A percentile compares a stretch with the other conserved stretches of the same genome.
These are phyloP conservation scores for Daldinia childiae DNA, from an alignment of 495 filamentous ascomycete genomes.

Conservation along the genomic window DNA sequence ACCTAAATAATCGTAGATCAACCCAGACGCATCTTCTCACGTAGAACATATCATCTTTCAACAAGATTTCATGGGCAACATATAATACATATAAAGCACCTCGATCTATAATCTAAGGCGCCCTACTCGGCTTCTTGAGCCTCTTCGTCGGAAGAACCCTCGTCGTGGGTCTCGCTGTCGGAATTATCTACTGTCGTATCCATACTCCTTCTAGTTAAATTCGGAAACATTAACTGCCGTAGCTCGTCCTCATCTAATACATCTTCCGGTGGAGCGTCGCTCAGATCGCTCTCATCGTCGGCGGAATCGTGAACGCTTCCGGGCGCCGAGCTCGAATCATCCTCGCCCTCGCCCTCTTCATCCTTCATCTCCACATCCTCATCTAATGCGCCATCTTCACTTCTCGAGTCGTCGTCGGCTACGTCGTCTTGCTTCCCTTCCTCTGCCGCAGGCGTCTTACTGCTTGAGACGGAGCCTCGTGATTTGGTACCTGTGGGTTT, in stretches of 20 bases:
- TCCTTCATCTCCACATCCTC: slow-evolving; percentile 45
- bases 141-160: slow-evolving; percentile 2
- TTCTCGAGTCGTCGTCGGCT: slow-evolving; percentile 40
- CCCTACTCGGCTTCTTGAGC: slow-evolving; percentile 12
- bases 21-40: neutral
- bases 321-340: slow-evolving; percentile 53
- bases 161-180: slow-evolving; percentile 3
- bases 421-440: slow-evolving; percentile 47
- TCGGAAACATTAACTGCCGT: slow-evolving; percentile 57
- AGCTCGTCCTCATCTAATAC: slow-evolving; percentile 58
- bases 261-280: slow-evolving; percentile 67
- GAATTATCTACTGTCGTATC: slow-evolving; percentile 42
- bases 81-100: neutral
- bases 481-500: slow-evolving; percentile 49
- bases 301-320: slow-evolving; percentile 77
- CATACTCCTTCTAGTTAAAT: slow-evolving; percentile 49
- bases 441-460: slow-evolving; percentile 46
- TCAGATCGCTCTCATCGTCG: slow-evolving; percentile 83
- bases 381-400: slow-evolving; percentile 14
- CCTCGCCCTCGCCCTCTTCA: slow-evolving; percentile 47
- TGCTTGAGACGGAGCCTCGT: slow-evolving; percentile 55
- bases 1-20: neutral
- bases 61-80: neutral
- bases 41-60: neutral
- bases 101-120: neutral